Conservation (phyloP, 75 land plant genomes). For the Picea glauca region DNA sequence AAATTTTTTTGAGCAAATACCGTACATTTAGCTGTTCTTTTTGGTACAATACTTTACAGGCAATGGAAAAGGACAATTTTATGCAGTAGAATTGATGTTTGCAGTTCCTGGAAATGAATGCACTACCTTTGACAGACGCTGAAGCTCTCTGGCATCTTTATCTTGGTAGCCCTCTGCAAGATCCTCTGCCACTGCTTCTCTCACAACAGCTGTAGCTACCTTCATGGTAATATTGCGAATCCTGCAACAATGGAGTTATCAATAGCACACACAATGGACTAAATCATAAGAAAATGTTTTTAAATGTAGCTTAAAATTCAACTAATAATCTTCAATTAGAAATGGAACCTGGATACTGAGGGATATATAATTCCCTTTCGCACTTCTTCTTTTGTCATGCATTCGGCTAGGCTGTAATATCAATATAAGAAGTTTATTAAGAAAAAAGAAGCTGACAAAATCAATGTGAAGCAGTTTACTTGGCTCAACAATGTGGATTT, state of each 20-base stretch:
- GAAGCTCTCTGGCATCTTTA: slow-evolving; percentile 71
- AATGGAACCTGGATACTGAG: slow-evolving; percentile 69
- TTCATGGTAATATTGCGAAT: slow-evolving; percentile 91
- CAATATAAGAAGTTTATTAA: slow-evolving; percentile 7
- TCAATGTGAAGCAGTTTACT: background rate
- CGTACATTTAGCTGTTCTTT: background rate
- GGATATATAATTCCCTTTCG: slow-evolving; percentile 78
- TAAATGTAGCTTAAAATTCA: background rate
- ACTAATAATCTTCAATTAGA: background rate
- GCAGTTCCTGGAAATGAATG: background rate
- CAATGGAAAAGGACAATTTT: background rate
- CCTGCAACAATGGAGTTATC: slow-evolving; percentile 22
- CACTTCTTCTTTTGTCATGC: slow-evolving; percentile 86
- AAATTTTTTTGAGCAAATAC: background rate
- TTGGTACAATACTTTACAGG: background rate
- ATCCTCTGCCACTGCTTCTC: slow-evolving; percentile 86
- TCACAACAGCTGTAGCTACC: slow-evolving; percentile 86
- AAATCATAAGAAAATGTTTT: background rate
- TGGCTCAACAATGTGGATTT: background rate
- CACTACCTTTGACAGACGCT: slow-evolving; percentile 48
- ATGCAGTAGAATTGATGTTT: background rate
- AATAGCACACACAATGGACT: slow-evolving; percentile 5
- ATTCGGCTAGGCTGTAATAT: slow-evolving; percentile 72
- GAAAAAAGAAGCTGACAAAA: background rate
- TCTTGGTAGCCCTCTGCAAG: slow-evolving; percentile 90